Percentiles rank a stretch among this genome's conserved stretches.
phyloP scores from a whole-genome alignment of 2,329 filamentous ascomycete genomes.

The Metarhizium humberi region DNA sequence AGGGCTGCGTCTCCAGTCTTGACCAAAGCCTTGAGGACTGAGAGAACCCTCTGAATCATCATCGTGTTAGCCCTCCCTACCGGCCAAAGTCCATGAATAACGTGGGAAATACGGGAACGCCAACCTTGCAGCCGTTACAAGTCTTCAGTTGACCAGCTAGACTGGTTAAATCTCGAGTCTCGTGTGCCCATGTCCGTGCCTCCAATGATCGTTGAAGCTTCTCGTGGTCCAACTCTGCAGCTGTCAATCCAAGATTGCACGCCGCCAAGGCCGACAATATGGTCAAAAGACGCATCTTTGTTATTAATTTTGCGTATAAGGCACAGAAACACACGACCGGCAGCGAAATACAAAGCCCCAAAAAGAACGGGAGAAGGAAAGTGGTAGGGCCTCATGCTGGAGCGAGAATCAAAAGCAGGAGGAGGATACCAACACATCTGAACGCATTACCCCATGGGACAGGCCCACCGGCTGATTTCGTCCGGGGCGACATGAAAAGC shows the following conservation, averaged over 20 bases:
- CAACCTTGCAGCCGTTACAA: conserved; percentile 6
- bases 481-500: too few relatives aligned
- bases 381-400: too few relatives aligned
- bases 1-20: conserved; percentile 30
- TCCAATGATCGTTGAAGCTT: conserved; percentile 1
- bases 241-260: not conserved
- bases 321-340: not conserved
- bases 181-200: not conserved
- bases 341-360: not conserved
- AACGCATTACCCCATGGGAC: too few relatives aligned
- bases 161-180: not conserved
- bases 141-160: not conserved
- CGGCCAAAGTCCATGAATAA: not conserved
- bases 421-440: too few relatives aligned
- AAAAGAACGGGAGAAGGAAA: not conserved
- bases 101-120: not conserved
- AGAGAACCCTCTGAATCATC: conserved; percentile 1
- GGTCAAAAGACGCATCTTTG: not conserved
- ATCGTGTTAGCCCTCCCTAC: not conserved
- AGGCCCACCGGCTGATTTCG: too few relatives aligned
- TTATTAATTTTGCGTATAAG: not conserved
- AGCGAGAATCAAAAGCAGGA: too few relatives aligned
- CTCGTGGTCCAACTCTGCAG: not conserved
- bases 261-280: not conserved
- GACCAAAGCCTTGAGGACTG: conserved; percentile 30